Conservation (phyloP, 768 basidiomycete genomes). For the Tylopilus plumbeoviolaceoides region DNA sequence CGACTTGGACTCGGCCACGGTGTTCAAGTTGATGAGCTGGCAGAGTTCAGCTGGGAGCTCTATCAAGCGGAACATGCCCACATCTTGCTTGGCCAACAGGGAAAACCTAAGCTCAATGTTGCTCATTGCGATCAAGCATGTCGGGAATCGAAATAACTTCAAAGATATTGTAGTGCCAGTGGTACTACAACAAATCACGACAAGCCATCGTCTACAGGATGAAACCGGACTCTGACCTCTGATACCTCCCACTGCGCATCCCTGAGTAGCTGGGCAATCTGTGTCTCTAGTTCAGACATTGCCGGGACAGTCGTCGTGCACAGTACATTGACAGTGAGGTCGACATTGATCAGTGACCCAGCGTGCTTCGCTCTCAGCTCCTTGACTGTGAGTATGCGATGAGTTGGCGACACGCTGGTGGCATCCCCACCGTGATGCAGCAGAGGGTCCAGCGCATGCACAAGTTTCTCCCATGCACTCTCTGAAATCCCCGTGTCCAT, state of each 20-base stretch:
- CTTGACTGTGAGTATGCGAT: slow-evolving; percentile 41
- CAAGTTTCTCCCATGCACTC: slow-evolving; percentile 49
- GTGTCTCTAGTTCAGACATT: slow-evolving; percentile 54
- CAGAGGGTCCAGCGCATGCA: slow-evolving; percentile 54
- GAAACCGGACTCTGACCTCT: slow-evolving; percentile 69
- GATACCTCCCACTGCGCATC: slow-evolving; percentile 58
- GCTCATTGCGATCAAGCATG: no score
- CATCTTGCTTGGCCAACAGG: no score
- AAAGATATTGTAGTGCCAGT: neutral
- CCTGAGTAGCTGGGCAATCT: slow-evolving; percentile 54
- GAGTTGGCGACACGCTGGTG: neutral
- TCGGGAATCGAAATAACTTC: neutral
- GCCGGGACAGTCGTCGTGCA: slow-evolving; percentile 52
- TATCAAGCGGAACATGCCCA: no score
- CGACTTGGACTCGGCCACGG: slow-evolving; percentile 33
- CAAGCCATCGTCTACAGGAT: slow-evolving; percentile 33
- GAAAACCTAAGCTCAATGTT: no score
- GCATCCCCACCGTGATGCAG: slow-evolving; percentile 31
- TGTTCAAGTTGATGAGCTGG: slow-evolving; percentile 56
- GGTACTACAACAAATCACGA: slow-evolving; percentile 1
- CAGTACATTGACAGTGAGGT: slow-evolving; percentile 73
- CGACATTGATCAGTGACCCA: slow-evolving; percentile 79
- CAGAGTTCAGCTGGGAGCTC: slow-evolving; percentile 67
- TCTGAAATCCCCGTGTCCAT: slow-evolving; percentile 77
- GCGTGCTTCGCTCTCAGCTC: slow-evolving; percentile 70